phyloP scores from a whole-genome alignment of 495 filamentous ascomycete genomes.

The Xylaria palmicola region DNA sequence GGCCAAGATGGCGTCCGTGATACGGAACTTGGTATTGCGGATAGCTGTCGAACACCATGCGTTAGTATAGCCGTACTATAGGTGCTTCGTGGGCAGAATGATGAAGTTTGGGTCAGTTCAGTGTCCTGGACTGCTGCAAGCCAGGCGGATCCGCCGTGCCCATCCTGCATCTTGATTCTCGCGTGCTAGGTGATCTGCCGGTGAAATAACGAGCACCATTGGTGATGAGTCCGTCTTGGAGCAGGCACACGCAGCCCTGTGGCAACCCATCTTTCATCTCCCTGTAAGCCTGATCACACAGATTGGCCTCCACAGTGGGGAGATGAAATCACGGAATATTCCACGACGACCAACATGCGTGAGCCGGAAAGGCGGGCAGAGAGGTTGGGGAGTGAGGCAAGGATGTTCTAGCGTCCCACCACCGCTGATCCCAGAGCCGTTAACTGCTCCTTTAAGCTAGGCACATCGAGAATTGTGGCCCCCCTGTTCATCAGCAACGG shows the following conservation, averaged over 20 bases:
- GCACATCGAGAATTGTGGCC: conserved; percentile 9
- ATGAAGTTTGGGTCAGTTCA: background rate
- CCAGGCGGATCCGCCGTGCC: background rate
- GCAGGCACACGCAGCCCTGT: conserved; percentile 9
- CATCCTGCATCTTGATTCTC: conserved; percentile 4
- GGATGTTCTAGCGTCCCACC: conserved; percentile 14
- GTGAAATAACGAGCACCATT: background rate
- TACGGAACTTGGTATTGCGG: conserved; percentile 90
- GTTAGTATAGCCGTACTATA: conserved; percentile 18
- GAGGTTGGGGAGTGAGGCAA: conserved; percentile 9
- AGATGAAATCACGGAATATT: conserved; percentile 18
- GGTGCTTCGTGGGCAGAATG: conserved; percentile 4
- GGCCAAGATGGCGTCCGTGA: conserved; percentile 87
- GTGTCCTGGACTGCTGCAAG: background rate
- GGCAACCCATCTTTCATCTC: background rate
- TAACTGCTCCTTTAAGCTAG: conserved; percentile 14
- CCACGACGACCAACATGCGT: conserved; percentile 11
- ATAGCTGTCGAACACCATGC: conserved; percentile 59
- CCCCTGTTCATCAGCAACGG: conserved; percentile 1
- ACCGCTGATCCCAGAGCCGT: conserved; percentile 2
- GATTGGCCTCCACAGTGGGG: conserved; percentile 5
- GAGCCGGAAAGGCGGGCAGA: conserved; percentile 4
- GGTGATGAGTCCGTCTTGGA: background rate
- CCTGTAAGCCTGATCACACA: conserved; percentile 3
- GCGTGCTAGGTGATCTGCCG: background rate